These are phyloP conservation scores for Chlorokybus atmophyticus DNA, from an alignment of 139 green algal genomes.

Conservation along the genomic window DNA sequence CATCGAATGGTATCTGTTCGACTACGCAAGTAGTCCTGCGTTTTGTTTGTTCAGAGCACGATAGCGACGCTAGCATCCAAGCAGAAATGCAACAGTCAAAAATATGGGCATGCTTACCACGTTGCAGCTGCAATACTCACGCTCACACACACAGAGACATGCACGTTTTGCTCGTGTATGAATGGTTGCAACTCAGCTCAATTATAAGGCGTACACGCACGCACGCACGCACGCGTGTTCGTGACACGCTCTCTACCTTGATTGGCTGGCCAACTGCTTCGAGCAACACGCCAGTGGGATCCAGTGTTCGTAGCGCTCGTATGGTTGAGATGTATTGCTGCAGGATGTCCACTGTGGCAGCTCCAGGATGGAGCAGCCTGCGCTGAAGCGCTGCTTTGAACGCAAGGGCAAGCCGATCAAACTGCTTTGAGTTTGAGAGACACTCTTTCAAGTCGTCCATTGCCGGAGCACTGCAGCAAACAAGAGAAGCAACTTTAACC, in stretches of 20 bases:
- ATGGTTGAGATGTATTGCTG: conserved; percentile 77
- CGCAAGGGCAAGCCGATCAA: conserved; percentile 1
- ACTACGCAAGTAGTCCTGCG: conserved; percentile 53
- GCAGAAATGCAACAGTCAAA: too few species aligned
- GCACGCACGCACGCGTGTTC: too few species aligned
- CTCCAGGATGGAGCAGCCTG: conserved; percentile 74
- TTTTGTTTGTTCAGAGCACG: too few species aligned
- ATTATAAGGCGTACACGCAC: too few species aligned
- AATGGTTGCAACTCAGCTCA: too few species aligned
- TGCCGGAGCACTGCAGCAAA: conserved; percentile 16
- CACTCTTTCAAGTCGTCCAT: conserved; percentile 51
- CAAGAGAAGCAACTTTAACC: conserved; percentile 14
- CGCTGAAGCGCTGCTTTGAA: conserved; percentile 31
- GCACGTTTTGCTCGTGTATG: too few species aligned
- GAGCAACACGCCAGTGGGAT: conserved; percentile 54
- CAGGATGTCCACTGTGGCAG: conserved; percentile 76
- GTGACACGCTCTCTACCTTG: too few species aligned
- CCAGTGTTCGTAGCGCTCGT: conserved; percentile 37
- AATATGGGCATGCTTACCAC: too few species aligned
- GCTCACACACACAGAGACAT: background rate
- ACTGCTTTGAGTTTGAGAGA: conserved; percentile 52
- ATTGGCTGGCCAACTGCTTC: conserved; percentile 57
- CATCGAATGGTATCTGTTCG: conserved; percentile 72
- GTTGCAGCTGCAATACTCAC: too few species aligned
- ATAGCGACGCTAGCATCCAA: too few species aligned